Conservation (phyloP, 2,329 filamentous ascomycete species). For the Aspergillus phoenicis region DNA sequence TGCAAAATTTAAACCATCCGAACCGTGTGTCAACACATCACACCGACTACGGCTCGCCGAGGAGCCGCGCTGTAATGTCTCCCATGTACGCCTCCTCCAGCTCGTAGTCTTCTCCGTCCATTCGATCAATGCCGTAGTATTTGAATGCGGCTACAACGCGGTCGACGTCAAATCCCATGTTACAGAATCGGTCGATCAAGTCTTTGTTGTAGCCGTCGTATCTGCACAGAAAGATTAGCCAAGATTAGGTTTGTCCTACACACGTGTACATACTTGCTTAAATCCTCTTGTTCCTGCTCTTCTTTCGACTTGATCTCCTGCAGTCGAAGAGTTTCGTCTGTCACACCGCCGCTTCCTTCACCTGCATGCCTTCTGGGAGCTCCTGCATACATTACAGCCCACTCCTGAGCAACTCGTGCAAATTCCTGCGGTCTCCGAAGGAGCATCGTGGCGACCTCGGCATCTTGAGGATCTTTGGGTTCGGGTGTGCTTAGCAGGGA, state of each 20-base stretch:
- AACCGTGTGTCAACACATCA: slow-evolving; percentile 11
- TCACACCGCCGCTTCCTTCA: slow-evolving; percentile 56
- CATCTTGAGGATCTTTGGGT: slow-evolving; percentile 94
- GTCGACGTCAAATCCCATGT: slow-evolving; percentile 89
- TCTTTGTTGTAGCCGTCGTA: slow-evolving; percentile 87
- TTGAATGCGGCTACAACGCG: slow-evolving; percentile 83
- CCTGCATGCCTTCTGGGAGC: slow-evolving; percentile 65
- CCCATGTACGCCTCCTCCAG: slow-evolving; percentile 90
- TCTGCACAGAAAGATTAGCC: slow-evolving; percentile 46
- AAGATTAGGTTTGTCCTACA: neutral
- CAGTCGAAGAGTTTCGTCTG: slow-evolving; percentile 56
- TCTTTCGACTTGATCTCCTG: slow-evolving; percentile 59
- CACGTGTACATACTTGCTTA: slow-evolving; percentile 53
- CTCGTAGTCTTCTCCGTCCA: slow-evolving; percentile 76
- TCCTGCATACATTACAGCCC: slow-evolving; percentile 81
- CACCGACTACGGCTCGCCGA: slow-evolving; percentile 68
- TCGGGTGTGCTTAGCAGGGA: slow-evolving; percentile 91
- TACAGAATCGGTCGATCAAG: slow-evolving; percentile 79
- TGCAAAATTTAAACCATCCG: slow-evolving; percentile 19
- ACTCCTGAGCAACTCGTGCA: slow-evolving; percentile 79
- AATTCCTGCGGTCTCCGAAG: slow-evolving; percentile 77
- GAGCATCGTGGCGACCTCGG: slow-evolving; percentile 90
- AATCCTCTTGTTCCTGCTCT: slow-evolving; percentile 58
- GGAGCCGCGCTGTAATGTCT: slow-evolving; percentile 80
- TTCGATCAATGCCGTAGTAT: slow-evolving; percentile 77